phyloP scores from a whole-genome alignment of 129 eudicot species.

The Chrysanthemum lavandulifolium region DNA sequence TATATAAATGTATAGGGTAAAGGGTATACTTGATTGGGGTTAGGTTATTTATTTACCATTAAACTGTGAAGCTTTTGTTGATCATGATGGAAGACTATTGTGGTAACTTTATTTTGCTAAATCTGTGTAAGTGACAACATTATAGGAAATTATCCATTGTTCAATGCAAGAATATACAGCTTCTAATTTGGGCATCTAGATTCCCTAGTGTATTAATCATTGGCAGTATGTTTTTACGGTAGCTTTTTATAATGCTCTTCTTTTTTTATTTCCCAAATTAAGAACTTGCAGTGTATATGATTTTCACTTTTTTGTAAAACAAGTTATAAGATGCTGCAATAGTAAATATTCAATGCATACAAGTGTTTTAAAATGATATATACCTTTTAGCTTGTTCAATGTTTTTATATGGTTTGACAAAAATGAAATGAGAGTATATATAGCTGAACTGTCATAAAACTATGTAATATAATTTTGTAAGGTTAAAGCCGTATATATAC shows the following conservation, averaged over 20 bases:
- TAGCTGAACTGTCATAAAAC: too few relatives aligned
- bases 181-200: constrained; percentile 26
- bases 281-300: too few relatives aligned
- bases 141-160: neutral
- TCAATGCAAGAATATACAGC: constrained; percentile 20
- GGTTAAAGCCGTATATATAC: too few relatives aligned
- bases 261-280: too few relatives aligned
- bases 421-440: too few relatives aligned
- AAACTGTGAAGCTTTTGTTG: constrained; percentile 17
- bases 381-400: too few relatives aligned
- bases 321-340: too few relatives aligned
- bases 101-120: constrained; percentile 16
- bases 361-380: too few relatives aligned
- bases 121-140: neutral
- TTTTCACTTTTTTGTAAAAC: too few relatives aligned
- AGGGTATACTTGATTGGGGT: constrained; percentile 32
- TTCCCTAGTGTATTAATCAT: constrained; percentile 14
- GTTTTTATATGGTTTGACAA: too few relatives aligned
- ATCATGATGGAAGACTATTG: constrained; percentile 13
- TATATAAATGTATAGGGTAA: constrained; percentile 20
- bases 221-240: neutral
- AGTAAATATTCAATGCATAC: too few relatives aligned
- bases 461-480: too few relatives aligned
- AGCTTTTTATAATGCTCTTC: neutral
- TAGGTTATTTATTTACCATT: constrained; percentile 14